These are phyloP conservation scores for Gaultheria prostrata DNA, from an alignment of 148 eudicot genomes.

Conservation along the genomic window DNA sequence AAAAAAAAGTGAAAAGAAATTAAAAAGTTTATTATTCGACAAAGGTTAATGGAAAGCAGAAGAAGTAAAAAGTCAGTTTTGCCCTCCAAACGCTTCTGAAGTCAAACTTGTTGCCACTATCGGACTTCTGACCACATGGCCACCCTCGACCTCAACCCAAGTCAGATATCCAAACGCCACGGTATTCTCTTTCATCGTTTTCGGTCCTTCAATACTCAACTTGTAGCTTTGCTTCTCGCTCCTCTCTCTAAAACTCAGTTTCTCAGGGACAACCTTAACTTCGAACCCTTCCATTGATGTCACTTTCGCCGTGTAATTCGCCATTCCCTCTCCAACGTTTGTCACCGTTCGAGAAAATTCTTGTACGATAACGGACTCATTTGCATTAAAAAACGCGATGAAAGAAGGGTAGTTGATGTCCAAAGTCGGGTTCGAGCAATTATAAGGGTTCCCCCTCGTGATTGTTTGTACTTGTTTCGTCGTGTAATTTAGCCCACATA, in stretches of 20 bases:
- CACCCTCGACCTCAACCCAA: constrained; percentile 36
- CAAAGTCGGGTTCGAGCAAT: constrained; percentile 22
- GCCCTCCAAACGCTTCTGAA: neutral
- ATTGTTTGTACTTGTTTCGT: constrained; percentile 22
- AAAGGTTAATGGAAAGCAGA: neutral
- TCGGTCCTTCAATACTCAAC: constrained; percentile 28
- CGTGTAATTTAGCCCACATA: constrained; percentile 31
- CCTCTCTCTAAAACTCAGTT: constrained; percentile 28
- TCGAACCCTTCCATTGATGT: constrained; percentile 14
- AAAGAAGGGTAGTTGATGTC: constrained; percentile 44
- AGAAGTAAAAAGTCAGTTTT: neutral
- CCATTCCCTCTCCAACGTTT: constrained; percentile 29
- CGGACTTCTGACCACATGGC: constrained; percentile 50
- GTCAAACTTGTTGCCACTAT: constrained; percentile 32
- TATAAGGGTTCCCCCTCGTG: constrained; percentile 20
- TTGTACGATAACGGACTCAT: neutral
- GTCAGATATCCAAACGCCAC: constrained; percentile 32
- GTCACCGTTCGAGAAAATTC: constrained; percentile 35
- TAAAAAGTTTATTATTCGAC: neutral
- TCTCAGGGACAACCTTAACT: constrained; percentile 30
- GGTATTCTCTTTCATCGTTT: constrained; percentile 10
- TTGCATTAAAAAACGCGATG: constrained; percentile 18
- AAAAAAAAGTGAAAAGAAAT: neutral
- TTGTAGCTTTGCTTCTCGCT: constrained; percentile 36
- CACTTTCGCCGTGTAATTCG: constrained; percentile 24